Percentiles rank a stretch among this genome's conserved stretches.
Conservation (phyloP, 2,329 filamentous ascomycete species). For the Apiospora sp. region DNA sequence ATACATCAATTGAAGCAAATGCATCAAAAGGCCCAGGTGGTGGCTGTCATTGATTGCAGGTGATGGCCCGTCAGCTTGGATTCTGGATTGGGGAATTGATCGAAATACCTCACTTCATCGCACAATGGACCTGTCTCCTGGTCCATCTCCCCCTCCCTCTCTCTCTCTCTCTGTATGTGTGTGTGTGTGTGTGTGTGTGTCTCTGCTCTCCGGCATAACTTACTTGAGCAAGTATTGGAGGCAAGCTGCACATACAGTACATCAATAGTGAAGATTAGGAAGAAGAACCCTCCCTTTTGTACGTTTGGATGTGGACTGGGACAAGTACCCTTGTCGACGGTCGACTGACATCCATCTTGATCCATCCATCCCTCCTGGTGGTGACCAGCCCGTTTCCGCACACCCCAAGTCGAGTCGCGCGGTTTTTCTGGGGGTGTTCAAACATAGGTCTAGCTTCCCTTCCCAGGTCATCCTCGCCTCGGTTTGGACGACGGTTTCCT, state of each 20-base stretch:
- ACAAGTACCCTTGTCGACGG: background rate
- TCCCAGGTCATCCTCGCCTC: slow-evolving; percentile 10
- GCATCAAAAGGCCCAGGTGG: no score
- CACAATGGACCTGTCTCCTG: no score
- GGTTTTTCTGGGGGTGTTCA: slow-evolving; percentile 13
- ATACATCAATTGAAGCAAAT: no score
- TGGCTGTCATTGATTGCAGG: no score
- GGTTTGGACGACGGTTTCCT: slow-evolving; percentile 18
- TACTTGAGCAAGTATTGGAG: no score
- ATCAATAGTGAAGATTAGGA: background rate
- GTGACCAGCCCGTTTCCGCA: slow-evolving; percentile 15
- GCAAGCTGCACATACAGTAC: background rate
- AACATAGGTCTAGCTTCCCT: slow-evolving; percentile 13
- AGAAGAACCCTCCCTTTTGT: background rate
- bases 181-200: no score
- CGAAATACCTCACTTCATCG: no score
- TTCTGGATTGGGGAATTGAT: no score
- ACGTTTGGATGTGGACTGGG: background rate
- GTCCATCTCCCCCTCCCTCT: no score
- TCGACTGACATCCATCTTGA: slow-evolving; percentile 6
- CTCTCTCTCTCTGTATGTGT: no score
- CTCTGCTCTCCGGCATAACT: no score
- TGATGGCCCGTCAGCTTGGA: no score
- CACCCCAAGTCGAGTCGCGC: slow-evolving; percentile 2
- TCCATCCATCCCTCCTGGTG: slow-evolving; percentile 1